Conservation (phyloP, 192 early-diverging fungal species). For the Podila epicladia region DNA sequence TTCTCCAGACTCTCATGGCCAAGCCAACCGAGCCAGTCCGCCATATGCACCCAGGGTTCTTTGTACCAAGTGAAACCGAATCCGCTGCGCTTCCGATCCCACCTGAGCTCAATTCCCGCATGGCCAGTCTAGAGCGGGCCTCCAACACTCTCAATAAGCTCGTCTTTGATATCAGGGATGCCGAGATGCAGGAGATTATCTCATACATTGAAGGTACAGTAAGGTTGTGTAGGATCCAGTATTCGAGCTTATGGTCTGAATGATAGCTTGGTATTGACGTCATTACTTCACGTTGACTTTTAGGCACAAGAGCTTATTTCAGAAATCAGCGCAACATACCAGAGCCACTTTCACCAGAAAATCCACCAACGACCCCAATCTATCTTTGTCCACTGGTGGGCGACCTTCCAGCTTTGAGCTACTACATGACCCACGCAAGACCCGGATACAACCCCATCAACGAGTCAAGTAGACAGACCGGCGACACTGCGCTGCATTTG, state of each 20-base stretch:
- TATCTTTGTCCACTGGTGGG: slow-evolving; percentile 46
- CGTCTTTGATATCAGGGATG: slow-evolving; percentile 48
- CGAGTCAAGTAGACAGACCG: slow-evolving; percentile 39
- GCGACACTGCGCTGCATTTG: slow-evolving; percentile 41
- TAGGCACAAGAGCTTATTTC: slow-evolving; percentile 29
- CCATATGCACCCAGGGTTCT: slow-evolving; percentile 29
- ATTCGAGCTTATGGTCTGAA: background rate
- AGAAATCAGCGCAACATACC: background rate
- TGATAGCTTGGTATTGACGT: background rate
- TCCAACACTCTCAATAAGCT: slow-evolving; percentile 36
- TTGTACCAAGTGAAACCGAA: slow-evolving; percentile 18
- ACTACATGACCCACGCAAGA: slow-evolving; percentile 18
- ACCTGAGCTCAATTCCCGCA: slow-evolving; percentile 31
- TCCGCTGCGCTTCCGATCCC: slow-evolving; percentile 41
- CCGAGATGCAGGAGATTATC: slow-evolving; percentile 32
- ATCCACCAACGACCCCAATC: slow-evolving; percentile 45
- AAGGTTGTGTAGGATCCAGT: background rate
- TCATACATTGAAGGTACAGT: slow-evolving; percentile 24
- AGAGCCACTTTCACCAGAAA: slow-evolving; percentile 21
- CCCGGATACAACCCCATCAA: slow-evolving; percentile 38
- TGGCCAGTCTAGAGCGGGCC: slow-evolving; percentile 34
- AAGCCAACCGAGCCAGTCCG: slow-evolving; percentile 29
- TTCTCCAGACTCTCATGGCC: slow-evolving; percentile 40
- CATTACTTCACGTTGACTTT: background rate
- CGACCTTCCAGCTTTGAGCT: slow-evolving; percentile 30